Evolutionary conservation across 192 early-diverging fungal species (phyloP), one percentile per base, ranked within the genome.

Genomic region (Bifiguratus adelaidae): DNA sequence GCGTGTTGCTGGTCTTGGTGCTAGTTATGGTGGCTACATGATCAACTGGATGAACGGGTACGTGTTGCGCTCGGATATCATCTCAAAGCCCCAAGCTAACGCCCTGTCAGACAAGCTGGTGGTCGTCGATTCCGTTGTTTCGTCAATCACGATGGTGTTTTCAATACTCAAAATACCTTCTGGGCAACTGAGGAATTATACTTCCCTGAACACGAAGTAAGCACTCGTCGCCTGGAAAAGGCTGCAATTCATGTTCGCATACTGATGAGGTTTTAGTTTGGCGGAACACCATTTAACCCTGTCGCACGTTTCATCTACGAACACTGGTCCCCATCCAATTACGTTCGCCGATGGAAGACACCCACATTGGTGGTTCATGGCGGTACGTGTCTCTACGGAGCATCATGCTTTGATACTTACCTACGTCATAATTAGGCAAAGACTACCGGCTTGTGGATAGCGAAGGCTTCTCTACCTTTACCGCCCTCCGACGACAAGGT

Each of bases 41-140:
- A 68, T 83, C 41, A 89, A 89, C 65, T 89, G 85, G 85, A 64
- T 89, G 50, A 89, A 89, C 49, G 77, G 74, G 6, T 78, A 88
- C n/a, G n/a, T n/a, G n/a, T n/a, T n/a, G n/a, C n/a, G n/a, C 52
- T 83, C 77, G 5, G 40, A 67, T 22, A 60, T n/a, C n/a, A n/a
- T n/a, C n/a, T n/a, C n/a, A n/a, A n/a, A n/a, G n/a, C n/a, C n/a
- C n/a, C n/a, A n/a, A n/a, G n/a, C n/a, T n/a, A n/a, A n/a, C n/a
- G n/a, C n/a, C n/a, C n/a, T n/a, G n/a, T n/a, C n/a, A n/a, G n/a
- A n/a, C n/a, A n/a, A n/a, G n/a, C n/a, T n/a, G n/a, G n/a, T n/a
- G n/a, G n/a, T n/a, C n/a, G n/a, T n/a, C n/a, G 77, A 18, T 89
- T 89, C 61, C 61, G 62, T 34, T 65, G 61, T 18, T 53, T 85